These are phyloP conservation scores for Trichoderma hamatum DNA, from an alignment of 2,329 filamentous ascomycete species.

Conservation along the genomic window DNA sequence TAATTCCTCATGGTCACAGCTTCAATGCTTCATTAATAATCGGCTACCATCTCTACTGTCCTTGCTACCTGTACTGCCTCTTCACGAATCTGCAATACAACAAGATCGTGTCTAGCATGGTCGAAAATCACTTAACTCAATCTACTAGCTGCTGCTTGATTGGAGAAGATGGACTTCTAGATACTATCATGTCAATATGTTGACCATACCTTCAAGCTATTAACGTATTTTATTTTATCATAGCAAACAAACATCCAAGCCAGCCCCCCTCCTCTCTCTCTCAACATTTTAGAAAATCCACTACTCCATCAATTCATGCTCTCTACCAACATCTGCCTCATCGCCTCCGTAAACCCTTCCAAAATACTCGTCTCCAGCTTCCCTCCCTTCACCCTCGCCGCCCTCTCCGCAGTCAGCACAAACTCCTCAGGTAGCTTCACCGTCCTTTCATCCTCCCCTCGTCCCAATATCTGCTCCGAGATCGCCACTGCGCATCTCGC, in stretches of 20 bases:
- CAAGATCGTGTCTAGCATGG: no score
- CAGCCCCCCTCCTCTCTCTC: neutral
- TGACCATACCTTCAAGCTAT: no score
- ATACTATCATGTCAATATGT: no score
- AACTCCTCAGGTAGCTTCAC: constrained; percentile 51
- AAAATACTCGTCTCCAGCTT: constrained; percentile 29
- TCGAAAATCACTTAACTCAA: no score
- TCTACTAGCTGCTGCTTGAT: no score
- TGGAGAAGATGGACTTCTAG: no score
- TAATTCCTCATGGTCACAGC: no score
- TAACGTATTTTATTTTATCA: neutral
- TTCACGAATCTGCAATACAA: no score
- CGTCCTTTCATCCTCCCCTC: constrained; percentile 35
- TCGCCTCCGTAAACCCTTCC: constrained; percentile 6
- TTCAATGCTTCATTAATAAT: no score
- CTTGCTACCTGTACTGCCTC: no score
- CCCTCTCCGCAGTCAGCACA: constrained; percentile 41
- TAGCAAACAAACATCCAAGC: neutral
- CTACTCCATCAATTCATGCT: neutral
- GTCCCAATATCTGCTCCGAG: constrained; percentile 60
- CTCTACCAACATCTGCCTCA: neutral
- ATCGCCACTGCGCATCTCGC: constrained; percentile 67
- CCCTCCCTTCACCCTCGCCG: constrained; percentile 30
- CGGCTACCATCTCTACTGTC: no score
- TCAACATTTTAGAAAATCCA: neutral